Conservation (phyloP, 1,284 basidiomycete species). For the Rhodotorula sp. region DNA sequence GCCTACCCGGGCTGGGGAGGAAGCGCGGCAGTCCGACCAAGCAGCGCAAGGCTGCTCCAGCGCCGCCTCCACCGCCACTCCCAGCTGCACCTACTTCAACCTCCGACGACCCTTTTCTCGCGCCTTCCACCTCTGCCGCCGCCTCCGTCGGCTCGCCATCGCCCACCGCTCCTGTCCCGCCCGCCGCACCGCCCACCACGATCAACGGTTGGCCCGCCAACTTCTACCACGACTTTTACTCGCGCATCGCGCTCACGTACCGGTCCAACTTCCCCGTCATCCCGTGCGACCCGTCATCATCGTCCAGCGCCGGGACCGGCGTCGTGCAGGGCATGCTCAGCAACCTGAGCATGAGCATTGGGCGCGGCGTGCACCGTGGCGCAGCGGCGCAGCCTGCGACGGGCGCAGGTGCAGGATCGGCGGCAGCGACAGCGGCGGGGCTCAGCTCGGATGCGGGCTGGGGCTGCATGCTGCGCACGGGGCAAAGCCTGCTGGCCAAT, state of each 20-base stretch:
- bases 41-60: not conserved
- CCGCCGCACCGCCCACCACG: not conserved
- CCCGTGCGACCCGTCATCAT: constrained; percentile 59
- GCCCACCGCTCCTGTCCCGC: not conserved
- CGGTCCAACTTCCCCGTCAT: constrained; percentile 85
- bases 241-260: constrained; percentile 86
- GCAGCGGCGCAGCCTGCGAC: not conserved
- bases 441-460: constrained; percentile 94
- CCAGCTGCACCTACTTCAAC: not conserved
- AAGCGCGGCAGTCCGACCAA: constrained; percentile 21
- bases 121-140: not conserved
- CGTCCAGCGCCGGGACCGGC: constrained; percentile 34
- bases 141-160: not conserved
- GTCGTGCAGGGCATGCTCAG: constrained; percentile 39
- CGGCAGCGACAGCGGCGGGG: constrained; percentile 58
- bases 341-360: constrained; percentile 51
- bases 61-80: not conserved
- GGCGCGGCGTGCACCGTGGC: constrained; percentile 51
- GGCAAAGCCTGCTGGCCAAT: constrained; percentile 89
- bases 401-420: constrained; percentile 51
- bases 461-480: constrained; percentile 97
- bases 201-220: constrained; percentile 65
- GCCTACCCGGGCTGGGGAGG: not conserved
- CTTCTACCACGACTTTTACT: constrained; percentile 88
- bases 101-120: constrained; percentile 2